A percentile compares a stretch with the other conserved stretches of the same genome.
phyloP scores from a whole-genome alignment of 768 basidiomycete genomes.

The Hysterangium stoloniferum region DNA sequence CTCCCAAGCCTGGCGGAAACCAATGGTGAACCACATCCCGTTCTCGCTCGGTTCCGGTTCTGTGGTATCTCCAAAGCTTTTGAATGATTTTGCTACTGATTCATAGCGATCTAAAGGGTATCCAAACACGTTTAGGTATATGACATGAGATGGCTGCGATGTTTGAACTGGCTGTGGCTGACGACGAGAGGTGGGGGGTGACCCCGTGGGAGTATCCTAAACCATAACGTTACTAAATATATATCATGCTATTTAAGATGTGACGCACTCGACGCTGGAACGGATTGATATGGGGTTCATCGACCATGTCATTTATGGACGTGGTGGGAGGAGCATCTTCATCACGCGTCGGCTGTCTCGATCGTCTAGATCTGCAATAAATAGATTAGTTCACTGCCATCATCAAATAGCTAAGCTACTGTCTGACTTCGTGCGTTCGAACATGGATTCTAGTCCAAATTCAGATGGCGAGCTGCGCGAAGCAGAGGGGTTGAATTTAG shows the following conservation, averaged over 20 bases:
- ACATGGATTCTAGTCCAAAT: slow-evolving; percentile 83
- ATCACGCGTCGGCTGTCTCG: slow-evolving; percentile 59
- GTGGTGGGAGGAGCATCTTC: slow-evolving; percentile 75
- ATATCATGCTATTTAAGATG: background rate
- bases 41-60: slow-evolving; percentile 61
- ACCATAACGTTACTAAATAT: background rate
- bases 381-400: background rate
- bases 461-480: slow-evolving; percentile 57
- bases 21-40: slow-evolving; percentile 70
- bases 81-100: slow-evolving; percentile 31
- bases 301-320: slow-evolving; percentile 70
- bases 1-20: slow-evolving; percentile 62
- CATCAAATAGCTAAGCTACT: slow-evolving; percentile 16
- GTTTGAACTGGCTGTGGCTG: slow-evolving; percentile 11
- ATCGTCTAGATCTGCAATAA: slow-evolving; percentile 2
- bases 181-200: slow-evolving; percentile 18
- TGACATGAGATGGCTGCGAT: slow-evolving; percentile 28
- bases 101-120: slow-evolving; percentile 77
- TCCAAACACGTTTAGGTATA: slow-evolving; percentile 79
- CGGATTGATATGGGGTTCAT: slow-evolving; percentile 32
- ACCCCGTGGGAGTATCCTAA: slow-evolving; percentile 31
- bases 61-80: slow-evolving; percentile 46
- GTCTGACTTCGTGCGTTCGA: slow-evolving; percentile 62
- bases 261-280: slow-evolving; percentile 41
- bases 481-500: slow-evolving; percentile 69